Evolutionary conservation across 1,284 basidiomycete genomes (phyloP).

Genomic region (Inonotus obliquus): DNA sequence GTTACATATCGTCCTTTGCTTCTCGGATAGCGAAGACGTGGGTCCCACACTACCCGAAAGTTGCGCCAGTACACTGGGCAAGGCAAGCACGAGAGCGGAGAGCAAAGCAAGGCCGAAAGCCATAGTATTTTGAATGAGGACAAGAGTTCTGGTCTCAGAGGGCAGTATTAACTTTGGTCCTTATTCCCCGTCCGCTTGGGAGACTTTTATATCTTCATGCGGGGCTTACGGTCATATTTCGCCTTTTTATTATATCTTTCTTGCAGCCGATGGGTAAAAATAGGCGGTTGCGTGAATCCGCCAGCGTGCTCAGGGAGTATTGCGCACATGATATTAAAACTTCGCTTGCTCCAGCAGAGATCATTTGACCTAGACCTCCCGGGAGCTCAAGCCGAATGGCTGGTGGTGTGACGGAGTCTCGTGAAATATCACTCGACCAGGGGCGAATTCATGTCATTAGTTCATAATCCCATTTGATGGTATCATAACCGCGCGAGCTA

Average conservation of each 20-base stretch:
- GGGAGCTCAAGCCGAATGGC: neutral
- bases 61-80: slow-evolving; percentile 21
- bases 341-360: neutral
- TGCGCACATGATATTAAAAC: neutral
- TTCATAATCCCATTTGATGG: neutral
- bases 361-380: neutral
- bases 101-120: slow-evolving; percentile 8
- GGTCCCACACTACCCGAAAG: slow-evolving; percentile 29
- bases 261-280: neutral
- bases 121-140: neutral
- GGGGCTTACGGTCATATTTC: neutral
- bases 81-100: neutral
- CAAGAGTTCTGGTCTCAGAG: neutral
- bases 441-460: neutral
- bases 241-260: neutral
- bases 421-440: neutral
- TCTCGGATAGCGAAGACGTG: slow-evolving; percentile 25
- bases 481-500: neutral
- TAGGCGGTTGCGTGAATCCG: neutral
- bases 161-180: neutral
- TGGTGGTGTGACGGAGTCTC: neutral
- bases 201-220: neutral
- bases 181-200: neutral
- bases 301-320: neutral
- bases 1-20: slow-evolving; percentile 29